Percentiles rank a stretch among this genome's conserved stretches.
phyloP scores from a whole-genome alignment of 208 protist genomes.

The Trypanosoma cruzi region DNA sequence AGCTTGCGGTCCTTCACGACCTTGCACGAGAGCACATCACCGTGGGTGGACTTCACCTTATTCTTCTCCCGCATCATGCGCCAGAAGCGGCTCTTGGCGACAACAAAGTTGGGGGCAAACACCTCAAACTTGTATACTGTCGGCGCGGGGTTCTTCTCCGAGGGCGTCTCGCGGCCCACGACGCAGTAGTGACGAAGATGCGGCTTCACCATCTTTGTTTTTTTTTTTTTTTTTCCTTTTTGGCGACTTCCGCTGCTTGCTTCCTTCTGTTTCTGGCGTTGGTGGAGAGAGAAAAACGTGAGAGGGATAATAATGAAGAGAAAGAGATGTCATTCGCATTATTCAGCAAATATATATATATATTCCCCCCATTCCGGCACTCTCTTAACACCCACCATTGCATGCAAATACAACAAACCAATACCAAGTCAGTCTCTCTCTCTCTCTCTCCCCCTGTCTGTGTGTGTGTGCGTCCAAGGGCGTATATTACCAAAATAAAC shows the following conservation, averaged over 20 bases:
- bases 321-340: slow-evolving; percentile 3
- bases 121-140: slow-evolving; percentile 98
- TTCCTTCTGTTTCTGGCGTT: slow-evolving; percentile 16
- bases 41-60: slow-evolving; percentile 98
- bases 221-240: background rate
- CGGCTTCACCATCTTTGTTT: slow-evolving; percentile 55
- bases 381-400: too few species aligned
- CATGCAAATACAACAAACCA: too few species aligned
- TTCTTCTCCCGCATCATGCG: slow-evolving; percentile 98
- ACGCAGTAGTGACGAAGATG: slow-evolving; percentile 93
- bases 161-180: slow-evolving; percentile 94
- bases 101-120: slow-evolving; percentile 98
- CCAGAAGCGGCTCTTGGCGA: slow-evolving; percentile 99
- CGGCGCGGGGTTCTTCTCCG: slow-evolving; percentile 41
- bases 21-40: slow-evolving; percentile 95
- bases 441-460: too few species aligned
- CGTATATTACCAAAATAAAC: background rate
- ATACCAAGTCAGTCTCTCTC: too few species aligned
- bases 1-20: slow-evolving; percentile 97
- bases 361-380: too few species aligned
- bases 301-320: slow-evolving; percentile 25
- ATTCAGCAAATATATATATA: too few species aligned
- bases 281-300: background rate
- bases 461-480: too few species aligned
- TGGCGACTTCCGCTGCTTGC: background rate